These are phyloP conservation scores for Diplotaxis tenuifolia DNA, from an alignment of 345 rosid species.

Conservation along the genomic window DNA sequence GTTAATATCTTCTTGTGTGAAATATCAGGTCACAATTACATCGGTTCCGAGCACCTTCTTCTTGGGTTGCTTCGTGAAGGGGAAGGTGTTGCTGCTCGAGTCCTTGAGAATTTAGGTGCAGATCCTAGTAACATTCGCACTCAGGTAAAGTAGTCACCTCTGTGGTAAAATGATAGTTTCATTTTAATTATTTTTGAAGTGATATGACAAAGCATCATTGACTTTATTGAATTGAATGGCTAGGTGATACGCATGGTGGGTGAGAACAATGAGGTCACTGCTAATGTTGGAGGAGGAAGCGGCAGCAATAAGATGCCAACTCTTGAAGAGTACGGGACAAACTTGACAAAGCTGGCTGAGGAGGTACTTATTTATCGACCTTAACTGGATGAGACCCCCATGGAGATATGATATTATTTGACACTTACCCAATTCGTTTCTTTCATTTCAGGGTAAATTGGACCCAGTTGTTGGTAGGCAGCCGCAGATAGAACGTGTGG, in stretches of 20 bases:
- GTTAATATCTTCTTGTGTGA: constrained; percentile 3
- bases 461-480: constrained; percentile 99
- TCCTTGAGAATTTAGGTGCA: constrained; percentile 95
- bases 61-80: constrained; percentile 97
- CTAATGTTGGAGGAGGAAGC: constrained; percentile 78
- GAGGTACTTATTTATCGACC: constrained; percentile 52
- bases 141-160: constrained; percentile 54
- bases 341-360: constrained; percentile 94
- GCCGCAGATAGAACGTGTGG: constrained; percentile 90
- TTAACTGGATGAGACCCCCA: neutral
- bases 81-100: constrained; percentile 99
- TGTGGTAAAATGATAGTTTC: neutral
- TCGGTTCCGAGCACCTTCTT: constrained; percentile 99
- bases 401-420: neutral
- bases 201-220: neutral
- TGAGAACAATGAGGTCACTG: constrained; percentile 84
- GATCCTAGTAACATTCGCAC: constrained; percentile 96
- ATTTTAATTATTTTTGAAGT: neutral
- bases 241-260: constrained; percentile 99
- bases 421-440: neutral
- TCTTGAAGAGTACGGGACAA: constrained; percentile 97
- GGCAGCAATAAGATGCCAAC: constrained; percentile 95
- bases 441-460: constrained; percentile 70
- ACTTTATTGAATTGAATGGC: constrained; percentile 25
- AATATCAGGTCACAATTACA: constrained; percentile 88